Conservation (phyloP, 345 rosid species). For the Salix udensis region DNA sequence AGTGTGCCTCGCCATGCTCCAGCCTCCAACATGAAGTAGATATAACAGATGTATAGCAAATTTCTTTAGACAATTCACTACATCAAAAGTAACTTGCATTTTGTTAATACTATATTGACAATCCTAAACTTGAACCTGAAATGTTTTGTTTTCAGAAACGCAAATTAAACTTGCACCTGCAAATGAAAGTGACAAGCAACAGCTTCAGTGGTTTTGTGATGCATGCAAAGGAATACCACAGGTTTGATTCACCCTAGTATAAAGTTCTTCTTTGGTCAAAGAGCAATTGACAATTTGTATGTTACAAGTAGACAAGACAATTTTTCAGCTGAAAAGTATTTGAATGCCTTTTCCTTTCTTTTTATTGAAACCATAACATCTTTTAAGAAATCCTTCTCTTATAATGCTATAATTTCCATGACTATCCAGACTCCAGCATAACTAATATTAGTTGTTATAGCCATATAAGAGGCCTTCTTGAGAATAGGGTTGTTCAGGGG, state of each 20-base stretch:
- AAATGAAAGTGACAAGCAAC: constrained; percentile 67
- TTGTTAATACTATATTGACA: neutral
- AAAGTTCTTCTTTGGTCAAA: neutral
- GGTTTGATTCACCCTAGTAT: constrained; percentile 39
- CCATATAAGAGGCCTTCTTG: neutral
- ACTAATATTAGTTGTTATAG: neutral
- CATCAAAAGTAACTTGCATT: neutral
- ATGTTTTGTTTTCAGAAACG: constrained; percentile 50
- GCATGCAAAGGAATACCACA: constrained; percentile 95
- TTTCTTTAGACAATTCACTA: neutral
- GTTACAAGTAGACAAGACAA: neutral
- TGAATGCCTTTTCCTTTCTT: neutral
- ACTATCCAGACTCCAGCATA: neutral
- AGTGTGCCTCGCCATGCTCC: constrained; percentile 25
- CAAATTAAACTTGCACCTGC: constrained; percentile 73
- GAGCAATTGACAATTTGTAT: neutral
- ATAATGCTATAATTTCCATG: neutral
- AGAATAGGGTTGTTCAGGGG: neutral
- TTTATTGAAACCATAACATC: neutral
- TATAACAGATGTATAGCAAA: neutral
- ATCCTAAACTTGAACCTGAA: constrained; percentile 3
- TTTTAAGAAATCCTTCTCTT: neutral
- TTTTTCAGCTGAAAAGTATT: neutral
- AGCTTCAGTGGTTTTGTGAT: constrained; percentile 80
- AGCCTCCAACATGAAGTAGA: constrained; percentile 26